Percentiles rank a stretch among this genome's conserved stretches.
Evolutionary conservation across 208 protist species (phyloP).

Genomic region (Acanthamoeba sp.): DNA sequence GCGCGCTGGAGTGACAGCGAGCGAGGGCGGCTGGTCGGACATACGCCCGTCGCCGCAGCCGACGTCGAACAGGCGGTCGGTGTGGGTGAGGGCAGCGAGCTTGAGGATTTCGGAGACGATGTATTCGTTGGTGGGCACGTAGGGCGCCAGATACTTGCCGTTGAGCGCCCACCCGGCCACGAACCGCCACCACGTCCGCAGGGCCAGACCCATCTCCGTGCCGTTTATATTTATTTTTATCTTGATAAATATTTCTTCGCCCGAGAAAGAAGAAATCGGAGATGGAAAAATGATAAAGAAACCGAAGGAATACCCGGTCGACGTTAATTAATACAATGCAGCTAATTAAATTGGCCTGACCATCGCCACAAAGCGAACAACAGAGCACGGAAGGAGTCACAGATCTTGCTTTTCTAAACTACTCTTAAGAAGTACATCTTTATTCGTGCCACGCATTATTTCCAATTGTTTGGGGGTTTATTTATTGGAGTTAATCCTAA

Average conservation of each 20-base stretch:
- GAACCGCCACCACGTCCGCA: slow-evolving; percentile 41
- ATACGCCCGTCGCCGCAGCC: slow-evolving; percentile 38
- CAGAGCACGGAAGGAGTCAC: too few relatives aligned
- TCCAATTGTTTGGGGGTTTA: too few relatives aligned
- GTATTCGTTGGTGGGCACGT: slow-evolving; percentile 54
- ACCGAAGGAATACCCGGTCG: too few relatives aligned
- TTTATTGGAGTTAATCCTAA: not conserved
- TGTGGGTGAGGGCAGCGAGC: slow-evolving; percentile 14
- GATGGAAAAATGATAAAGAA: not conserved
- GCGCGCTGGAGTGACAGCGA: not conserved
- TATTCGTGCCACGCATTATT: not conserved
- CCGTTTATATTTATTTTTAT: not conserved
- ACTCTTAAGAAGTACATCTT: too few relatives aligned
- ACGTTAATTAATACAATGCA: not conserved
- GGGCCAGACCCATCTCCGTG: slow-evolving; percentile 29
- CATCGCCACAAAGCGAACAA: too few relatives aligned
- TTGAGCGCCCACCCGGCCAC: slow-evolving; percentile 23
- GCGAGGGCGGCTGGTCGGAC: too few relatives aligned
- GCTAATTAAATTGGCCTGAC: too few relatives aligned
- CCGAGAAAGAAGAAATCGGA: too few relatives aligned
- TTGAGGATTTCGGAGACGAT: slow-evolving; percentile 48
- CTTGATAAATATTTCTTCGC: too few relatives aligned
- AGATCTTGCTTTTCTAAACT: too few relatives aligned
- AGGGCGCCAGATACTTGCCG: not conserved
- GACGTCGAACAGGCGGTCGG: slow-evolving; percentile 33